Evolutionary conservation across 75 land plant genomes (phyloP), one percentile per base, ranked within the genome.

Genomic region (Sequoiadendron giganteum): DNA sequence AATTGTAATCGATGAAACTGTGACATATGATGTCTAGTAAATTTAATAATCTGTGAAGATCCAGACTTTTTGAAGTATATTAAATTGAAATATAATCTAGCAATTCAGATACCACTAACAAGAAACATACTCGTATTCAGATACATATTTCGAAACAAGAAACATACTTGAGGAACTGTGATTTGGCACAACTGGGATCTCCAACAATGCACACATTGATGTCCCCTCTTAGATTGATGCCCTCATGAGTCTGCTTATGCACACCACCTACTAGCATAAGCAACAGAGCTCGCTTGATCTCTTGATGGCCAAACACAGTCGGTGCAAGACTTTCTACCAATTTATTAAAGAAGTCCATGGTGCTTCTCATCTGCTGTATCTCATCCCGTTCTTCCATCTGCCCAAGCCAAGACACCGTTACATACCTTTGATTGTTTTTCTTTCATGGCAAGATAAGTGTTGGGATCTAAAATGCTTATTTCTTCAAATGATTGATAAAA

Each of bases 231-330:
- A 98, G 90, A 81, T 98, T 98, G 85, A 98, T 98, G 65, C 99
- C 99, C 90, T 98, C 99, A 80, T 98, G 96, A 40, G 99, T 98
- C 55, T 89, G 82, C 91, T 98, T 98, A 87, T 98, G 99, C 15
- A 98, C 99, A 72, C 99, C 99, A 68, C 99, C 99, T 87, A 98
- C 84, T 36, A 98, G 94, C 99, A 98, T 98, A 70, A 98, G 95
- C 80, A 98, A 88, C 78, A 98, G 94, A 8, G 99, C 99, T 84
- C 99, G 93, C 89, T 98, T 98, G 45, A 97, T 95, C 85, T 98
- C 99, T 90, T 95, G 95, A 89, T 98, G 99, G n/a, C 99, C 99
- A 89, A 98, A 98, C 5, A 98, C 94, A 73, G 99, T 93, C 40
- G 99, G 99, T 30, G 96, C 96, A 80, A 98, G 91, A 89, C 99